phyloP scores from a whole-genome alignment of 2,329 filamentous ascomycete genomes.

The Phoma sp. region DNA sequence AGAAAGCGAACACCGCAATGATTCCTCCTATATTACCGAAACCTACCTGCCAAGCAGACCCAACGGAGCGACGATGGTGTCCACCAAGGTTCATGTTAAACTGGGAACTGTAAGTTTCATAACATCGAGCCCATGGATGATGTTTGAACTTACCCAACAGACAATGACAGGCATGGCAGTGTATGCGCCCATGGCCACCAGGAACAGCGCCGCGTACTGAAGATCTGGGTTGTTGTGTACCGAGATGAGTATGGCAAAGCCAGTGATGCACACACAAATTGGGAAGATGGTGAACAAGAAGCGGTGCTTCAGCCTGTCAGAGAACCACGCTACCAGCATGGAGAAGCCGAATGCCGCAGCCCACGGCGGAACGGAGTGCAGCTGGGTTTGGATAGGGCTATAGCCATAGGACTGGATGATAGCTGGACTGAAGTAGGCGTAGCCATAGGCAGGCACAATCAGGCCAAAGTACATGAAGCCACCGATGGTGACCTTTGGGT shows the following conservation, averaged over 20 bases:
- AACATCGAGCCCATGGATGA: not conserved
- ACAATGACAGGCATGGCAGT: slow-evolving; percentile 85
- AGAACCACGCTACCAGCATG: slow-evolving; percentile 75
- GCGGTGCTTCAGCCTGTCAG: slow-evolving; percentile 76
- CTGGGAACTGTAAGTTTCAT: not conserved
- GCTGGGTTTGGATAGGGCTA: slow-evolving; percentile 60
- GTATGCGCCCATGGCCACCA: slow-evolving; percentile 81
- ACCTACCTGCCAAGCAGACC: slow-evolving; percentile 59
- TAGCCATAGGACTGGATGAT: slow-evolving; percentile 61
- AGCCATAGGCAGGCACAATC: slow-evolving; percentile 50
- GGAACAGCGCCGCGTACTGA: slow-evolving; percentile 82
- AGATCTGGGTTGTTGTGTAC: slow-evolving; percentile 72
- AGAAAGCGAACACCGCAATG: slow-evolving; percentile 60
- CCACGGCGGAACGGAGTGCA: slow-evolving; percentile 67
- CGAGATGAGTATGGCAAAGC: slow-evolving; percentile 76
- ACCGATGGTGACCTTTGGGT: slow-evolving; percentile 57
- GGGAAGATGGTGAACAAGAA: slow-evolving; percentile 75
- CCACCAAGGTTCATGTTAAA: slow-evolving; percentile 64
- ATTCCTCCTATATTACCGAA: slow-evolving; percentile 61
- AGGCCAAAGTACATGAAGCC: slow-evolving; percentile 62
- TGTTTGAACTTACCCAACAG: slow-evolving; percentile 50
- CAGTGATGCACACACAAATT: slow-evolving; percentile 73
- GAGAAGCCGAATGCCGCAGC: slow-evolving; percentile 79
- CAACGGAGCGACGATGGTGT: slow-evolving; percentile 59
- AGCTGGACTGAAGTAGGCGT: slow-evolving; percentile 57